These are phyloP conservation scores for Kurtzmaniella fragi DNA, from an alignment of 805 yeast species.

Conservation along the genomic window DNA sequence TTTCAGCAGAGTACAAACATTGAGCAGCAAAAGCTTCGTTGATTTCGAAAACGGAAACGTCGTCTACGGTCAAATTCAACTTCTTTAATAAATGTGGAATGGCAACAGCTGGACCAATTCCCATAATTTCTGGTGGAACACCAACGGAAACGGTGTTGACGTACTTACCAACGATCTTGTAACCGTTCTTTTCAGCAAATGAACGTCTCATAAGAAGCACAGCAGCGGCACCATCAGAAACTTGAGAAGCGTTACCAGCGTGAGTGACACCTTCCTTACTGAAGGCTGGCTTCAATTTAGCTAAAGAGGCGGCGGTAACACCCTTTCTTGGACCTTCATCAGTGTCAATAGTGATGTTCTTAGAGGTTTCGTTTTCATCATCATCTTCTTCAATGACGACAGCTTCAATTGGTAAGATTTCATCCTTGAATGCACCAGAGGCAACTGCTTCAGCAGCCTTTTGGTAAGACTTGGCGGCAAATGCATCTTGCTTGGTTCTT, in stretches of 20 bases:
- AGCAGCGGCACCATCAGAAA: slow-evolving; percentile 94
- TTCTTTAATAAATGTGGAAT: slow-evolving; percentile 77
- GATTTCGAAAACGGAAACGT: slow-evolving; percentile 75
- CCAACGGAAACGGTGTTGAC: slow-evolving; percentile 80
- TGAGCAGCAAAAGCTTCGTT: slow-evolving; percentile 98
- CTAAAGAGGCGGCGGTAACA: slow-evolving; percentile 73
- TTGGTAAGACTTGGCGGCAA: slow-evolving; percentile 81
- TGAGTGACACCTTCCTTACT: slow-evolving; percentile 78
- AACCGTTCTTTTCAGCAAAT: slow-evolving; percentile 67
- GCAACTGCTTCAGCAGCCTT: slow-evolving; percentile 77
- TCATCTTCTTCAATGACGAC: slow-evolving; percentile 52
- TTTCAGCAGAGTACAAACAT: slow-evolving; percentile 69
- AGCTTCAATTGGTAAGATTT: slow-evolving; percentile 77
- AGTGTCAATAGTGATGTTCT: slow-evolving; percentile 44
- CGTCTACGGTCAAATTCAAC: slow-evolving; percentile 54
- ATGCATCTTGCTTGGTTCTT: slow-evolving; percentile 76
- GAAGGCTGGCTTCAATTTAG: slow-evolving; percentile 83
- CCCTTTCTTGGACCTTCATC: slow-evolving; percentile 91
- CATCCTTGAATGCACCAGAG: slow-evolving; percentile 76
- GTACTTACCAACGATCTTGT: slow-evolving; percentile 74
- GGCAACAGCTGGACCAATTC: slow-evolving; percentile 95
- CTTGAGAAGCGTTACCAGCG: slow-evolving; percentile 96
- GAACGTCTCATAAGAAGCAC: slow-evolving; percentile 82
- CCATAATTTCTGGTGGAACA: slow-evolving; percentile 97
- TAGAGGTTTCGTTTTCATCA: slow-evolving; percentile 48